Evolutionary conservation across 2,329 filamentous ascomycete species (phyloP).

Genomic region (Sporothrix luriei): DNA sequence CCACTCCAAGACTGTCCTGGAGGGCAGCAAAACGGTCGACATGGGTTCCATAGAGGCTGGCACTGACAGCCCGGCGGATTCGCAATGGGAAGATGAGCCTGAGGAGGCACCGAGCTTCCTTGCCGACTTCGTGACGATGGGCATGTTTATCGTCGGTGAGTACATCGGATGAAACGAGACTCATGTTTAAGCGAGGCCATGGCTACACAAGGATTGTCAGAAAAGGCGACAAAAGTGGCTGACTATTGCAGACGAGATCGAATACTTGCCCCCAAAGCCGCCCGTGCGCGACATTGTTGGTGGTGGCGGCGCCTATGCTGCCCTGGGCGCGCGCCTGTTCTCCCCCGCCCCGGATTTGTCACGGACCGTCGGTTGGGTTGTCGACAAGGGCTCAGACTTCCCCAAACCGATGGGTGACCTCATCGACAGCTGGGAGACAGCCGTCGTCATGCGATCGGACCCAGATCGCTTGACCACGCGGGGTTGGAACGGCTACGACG

Average conservation of each 20-base stretch:
- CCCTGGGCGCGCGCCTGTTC: slow-evolving; percentile 84
- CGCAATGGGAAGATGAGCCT: not conserved
- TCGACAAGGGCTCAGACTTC: slow-evolving; percentile 89
- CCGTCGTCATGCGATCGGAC: slow-evolving; percentile 68
- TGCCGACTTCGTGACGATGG: slow-evolving; percentile 68
- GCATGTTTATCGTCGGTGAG: slow-evolving; percentile 74
- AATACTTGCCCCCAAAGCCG: slow-evolving; percentile 71
- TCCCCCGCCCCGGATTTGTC: slow-evolving; percentile 70
- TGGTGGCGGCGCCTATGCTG: slow-evolving; percentile 83
- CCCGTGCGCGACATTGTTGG: slow-evolving; percentile 78
- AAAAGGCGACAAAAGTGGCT: not conserved
- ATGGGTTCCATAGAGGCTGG: slow-evolving; percentile 6
- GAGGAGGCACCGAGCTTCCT: slow-evolving; percentile 25
- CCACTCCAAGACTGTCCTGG: not conserved
- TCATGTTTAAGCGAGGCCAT: not conserved
- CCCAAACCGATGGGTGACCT: slow-evolving; percentile 64
- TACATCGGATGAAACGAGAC: not conserved
- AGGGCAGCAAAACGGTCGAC: not conserved
- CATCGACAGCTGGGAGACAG: slow-evolving; percentile 76
- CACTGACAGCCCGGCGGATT: not conserved
- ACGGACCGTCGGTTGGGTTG: slow-evolving; percentile 78
- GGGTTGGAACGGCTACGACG: slow-evolving; percentile 87
- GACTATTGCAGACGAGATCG: slow-evolving; percentile 74
- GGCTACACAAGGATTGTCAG: not conserved
- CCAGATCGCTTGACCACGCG: slow-evolving; percentile 75